These are phyloP conservation scores for Aspergillus sp. DNA, from an alignment of 2,329 filamentous ascomycete species.

Conservation along the genomic window DNA sequence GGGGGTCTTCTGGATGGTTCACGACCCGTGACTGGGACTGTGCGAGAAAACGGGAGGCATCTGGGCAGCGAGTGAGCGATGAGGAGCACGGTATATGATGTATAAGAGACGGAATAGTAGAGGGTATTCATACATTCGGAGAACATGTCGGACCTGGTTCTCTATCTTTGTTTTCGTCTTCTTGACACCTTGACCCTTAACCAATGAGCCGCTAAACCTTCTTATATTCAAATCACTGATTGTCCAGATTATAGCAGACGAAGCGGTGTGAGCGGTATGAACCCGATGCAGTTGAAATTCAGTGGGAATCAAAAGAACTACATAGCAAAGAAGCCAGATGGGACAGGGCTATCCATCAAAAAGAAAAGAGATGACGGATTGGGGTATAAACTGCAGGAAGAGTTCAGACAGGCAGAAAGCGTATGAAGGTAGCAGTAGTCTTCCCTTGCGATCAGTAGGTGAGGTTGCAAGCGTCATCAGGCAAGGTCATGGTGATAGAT, in stretches of 20 bases:
- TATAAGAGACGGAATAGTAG: neutral
- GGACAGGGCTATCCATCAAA: neutral
- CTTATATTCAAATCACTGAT: neutral
- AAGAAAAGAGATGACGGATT: neutral
- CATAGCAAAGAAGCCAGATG: neutral
- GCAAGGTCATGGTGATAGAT: constrained; percentile 38
- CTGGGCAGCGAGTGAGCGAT: constrained; percentile 40
- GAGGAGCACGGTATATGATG: neutral
- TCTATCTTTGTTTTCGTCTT: neutral
- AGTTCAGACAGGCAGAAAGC: neutral
- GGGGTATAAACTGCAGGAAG: neutral
- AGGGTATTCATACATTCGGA: constrained; percentile 75
- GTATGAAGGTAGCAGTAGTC: constrained; percentile 7
- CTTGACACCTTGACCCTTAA: neutral
- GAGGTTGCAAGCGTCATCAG: constrained; percentile 39
- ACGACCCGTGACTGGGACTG: constrained; percentile 93
- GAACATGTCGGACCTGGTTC: constrained; percentile 62
- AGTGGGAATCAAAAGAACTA: neutral
- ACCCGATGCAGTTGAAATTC: neutral
- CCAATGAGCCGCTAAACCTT: neutral
- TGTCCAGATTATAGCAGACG: neutral
- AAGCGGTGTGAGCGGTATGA: constrained; percentile 3
- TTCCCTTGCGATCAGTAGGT: constrained; percentile 8
- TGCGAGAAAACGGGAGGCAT: constrained; percentile 93
- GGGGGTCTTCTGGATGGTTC: constrained; percentile 61